phyloP scores from a whole-genome alignment of 2,329 filamentous ascomycete species.

The Pseudocercospora ulei region DNA sequence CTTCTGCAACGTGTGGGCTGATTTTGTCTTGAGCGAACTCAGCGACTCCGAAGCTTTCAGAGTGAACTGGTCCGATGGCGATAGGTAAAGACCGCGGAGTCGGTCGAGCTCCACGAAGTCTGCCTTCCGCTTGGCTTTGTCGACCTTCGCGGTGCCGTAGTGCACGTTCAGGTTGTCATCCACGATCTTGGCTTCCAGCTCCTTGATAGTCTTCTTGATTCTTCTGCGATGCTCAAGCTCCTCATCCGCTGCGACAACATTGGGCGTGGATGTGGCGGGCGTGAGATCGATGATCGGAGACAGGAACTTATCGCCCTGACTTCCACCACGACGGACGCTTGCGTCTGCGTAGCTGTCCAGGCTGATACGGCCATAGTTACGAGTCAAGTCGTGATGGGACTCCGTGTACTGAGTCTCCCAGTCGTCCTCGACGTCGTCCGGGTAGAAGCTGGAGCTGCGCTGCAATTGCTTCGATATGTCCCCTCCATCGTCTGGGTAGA shows the following conservation, averaged over 20 bases:
- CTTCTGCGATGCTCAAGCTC: slow-evolving; percentile 4
- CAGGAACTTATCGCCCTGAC: neutral
- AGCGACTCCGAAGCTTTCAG: slow-evolving; percentile 10
- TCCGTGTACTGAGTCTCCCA: slow-evolving; percentile 14
- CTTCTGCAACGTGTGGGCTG: slow-evolving; percentile 10
- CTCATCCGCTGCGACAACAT: neutral
- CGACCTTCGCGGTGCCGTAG: slow-evolving; percentile 5
- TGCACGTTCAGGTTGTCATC: slow-evolving; percentile 3
- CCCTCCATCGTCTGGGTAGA: slow-evolving; percentile 14
- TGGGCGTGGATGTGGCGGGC: neutral
- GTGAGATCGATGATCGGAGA: neutral
- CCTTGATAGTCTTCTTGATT: slow-evolving; percentile 8
- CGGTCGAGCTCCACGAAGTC: slow-evolving; percentile 13
- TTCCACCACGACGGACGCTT: slow-evolving; percentile 18
- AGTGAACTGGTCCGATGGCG: slow-evolving; percentile 9
- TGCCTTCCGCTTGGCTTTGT: slow-evolving; percentile 11
- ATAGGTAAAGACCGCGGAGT: slow-evolving; percentile 11
- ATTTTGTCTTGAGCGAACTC: slow-evolving; percentile 6
- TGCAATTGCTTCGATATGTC: slow-evolving; percentile 6
- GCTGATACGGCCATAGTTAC: slow-evolving; percentile 12
- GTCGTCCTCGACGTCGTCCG: slow-evolving; percentile 13
- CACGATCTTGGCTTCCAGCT: slow-evolving; percentile 13
- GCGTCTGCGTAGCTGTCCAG: slow-evolving; percentile 24
- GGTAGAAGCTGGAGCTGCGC: slow-evolving; percentile 17
- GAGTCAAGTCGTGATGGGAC: slow-evolving; percentile 12